A percentile compares a stretch with the other conserved stretches of the same genome.
Evolutionary conservation across 176 grass and related monocot genomes (phyloP).

Genomic region (Hordeum vulgare): MorexV3_pseudomolecules_assembly NC_058519.1:442395593-442396092

Average conservation of each 20-base stretch:
- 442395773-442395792: constrained; percentile 8
- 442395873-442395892: background rate
- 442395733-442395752: background rate
- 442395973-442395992: background rate
- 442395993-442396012: background rate
- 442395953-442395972: background rate
- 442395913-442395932: background rate
- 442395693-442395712: too few relatives aligned
- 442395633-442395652: background rate
- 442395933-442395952: background rate
- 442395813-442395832: background rate
- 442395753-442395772: constrained; percentile 6
- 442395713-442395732: background rate
- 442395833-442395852: background rate
- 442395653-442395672: background rate
- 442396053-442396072: background rate
- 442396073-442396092: background rate
- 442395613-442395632: constrained; percentile 11
- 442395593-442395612: constrained; percentile 20
- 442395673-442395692: too few relatives aligned
- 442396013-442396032: background rate
- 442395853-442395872: background rate
- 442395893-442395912: background rate
- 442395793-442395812: background rate
- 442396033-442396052: background rate